These are phyloP conservation scores for Zasmidium citrigriseum DNA, from an alignment of 2,329 filamentous ascomycete species.

Conservation along the genomic window DNA sequence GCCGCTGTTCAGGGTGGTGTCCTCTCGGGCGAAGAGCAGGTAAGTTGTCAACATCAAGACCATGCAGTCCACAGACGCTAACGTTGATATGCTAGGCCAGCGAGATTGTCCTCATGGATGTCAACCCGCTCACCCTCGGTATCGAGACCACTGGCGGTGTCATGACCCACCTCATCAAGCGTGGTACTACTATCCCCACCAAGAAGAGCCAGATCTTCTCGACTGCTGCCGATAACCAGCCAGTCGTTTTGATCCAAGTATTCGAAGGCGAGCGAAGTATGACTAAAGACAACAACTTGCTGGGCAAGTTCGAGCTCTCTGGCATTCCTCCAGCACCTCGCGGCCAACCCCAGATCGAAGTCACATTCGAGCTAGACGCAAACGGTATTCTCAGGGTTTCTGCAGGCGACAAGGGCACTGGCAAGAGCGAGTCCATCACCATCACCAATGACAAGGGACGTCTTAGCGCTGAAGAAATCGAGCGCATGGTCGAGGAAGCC, in stretches of 20 bases:
- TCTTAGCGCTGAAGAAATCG: constrained; percentile 93
- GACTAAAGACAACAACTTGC: constrained; percentile 69
- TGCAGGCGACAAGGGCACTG: constrained; percentile 95
- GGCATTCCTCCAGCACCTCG: constrained; percentile 93
- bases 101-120: constrained; percentile 91
- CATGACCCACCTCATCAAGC: constrained; percentile 97
- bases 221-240: constrained; percentile 96
- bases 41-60: constrained; percentile 9
- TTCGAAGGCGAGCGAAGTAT: constrained; percentile 87
- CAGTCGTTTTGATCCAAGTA: constrained; percentile 97
- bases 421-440: constrained; percentile 95
- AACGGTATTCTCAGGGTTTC: constrained; percentile 98
- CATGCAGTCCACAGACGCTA: background rate
- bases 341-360: constrained; percentile 97
- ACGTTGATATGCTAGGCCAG: constrained; percentile 65
- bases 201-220: constrained; percentile 99
- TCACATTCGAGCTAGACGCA: constrained; percentile 95
- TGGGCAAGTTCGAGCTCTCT: constrained; percentile 98
- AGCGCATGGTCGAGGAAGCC: constrained; percentile 97
- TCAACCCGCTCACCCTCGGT: constrained; percentile 94
- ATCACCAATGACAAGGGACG: constrained; percentile 99
- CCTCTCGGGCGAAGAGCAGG: constrained; percentile 77
- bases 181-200: constrained; percentile 97
- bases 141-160: constrained; percentile 98
- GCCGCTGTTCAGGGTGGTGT: constrained; percentile 97